A percentile compares a stretch with the other conserved stretches of the same genome.
Evolutionary conservation across 192 early-diverging fungal genomes (phyloP).

Genomic region (Backusella westeae): DNA sequence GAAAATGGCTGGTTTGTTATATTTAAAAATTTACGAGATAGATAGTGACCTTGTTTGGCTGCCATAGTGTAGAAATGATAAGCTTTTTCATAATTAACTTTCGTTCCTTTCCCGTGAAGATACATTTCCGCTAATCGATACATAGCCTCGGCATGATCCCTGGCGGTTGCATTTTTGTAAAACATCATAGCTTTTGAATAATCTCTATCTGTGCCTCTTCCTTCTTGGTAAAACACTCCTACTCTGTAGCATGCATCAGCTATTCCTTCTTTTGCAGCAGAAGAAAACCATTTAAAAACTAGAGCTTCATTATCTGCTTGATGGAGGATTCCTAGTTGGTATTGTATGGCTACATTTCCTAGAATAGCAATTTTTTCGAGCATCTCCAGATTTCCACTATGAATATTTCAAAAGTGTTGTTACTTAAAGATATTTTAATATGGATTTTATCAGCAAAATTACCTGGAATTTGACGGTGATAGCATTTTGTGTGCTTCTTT

Average conservation of each 20-base stretch:
- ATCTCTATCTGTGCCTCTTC: background rate
- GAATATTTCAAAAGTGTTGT: background rate
- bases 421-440: background rate
- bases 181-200: background rate
- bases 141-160: background rate
- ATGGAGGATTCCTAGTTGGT: background rate
- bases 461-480: background rate
- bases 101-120: background rate
- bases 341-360: background rate
- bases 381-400: background rate
- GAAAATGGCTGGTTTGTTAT: background rate
- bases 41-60: background rate
- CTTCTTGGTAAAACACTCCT: background rate
- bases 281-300: background rate
- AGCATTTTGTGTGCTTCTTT: background rate
- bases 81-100: background rate
- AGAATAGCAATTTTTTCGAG: background rate
- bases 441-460: background rate
- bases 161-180: background rate
- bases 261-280: background rate
- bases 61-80: background rate
- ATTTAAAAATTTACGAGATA: background rate
- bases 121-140: background rate
- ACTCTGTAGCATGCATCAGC: background rate
- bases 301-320: background rate